Evolutionary conservation across 1,139 yeast genomes (phyloP).

Genomic region (Hemisphaericaspora xylanilytica): DNA sequence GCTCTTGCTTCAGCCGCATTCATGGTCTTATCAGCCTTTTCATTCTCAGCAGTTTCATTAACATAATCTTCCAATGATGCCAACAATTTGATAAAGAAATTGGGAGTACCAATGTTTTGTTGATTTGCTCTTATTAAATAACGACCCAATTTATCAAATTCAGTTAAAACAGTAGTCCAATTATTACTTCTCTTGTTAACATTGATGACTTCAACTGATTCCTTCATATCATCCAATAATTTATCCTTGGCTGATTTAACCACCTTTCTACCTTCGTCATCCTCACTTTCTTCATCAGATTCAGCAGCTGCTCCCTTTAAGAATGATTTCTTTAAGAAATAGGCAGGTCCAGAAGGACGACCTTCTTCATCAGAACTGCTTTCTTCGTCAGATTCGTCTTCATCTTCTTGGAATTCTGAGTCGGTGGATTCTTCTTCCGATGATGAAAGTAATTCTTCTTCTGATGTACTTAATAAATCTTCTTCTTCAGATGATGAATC

Average conservation of each 20-base stretch:
- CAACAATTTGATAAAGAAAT: conserved; percentile 64
- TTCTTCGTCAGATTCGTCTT: conserved; percentile 40
- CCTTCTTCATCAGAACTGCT: conserved; percentile 42
- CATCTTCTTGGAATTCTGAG: conserved; percentile 38
- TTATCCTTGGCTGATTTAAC: conserved; percentile 95
- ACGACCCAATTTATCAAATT: conserved; percentile 76
- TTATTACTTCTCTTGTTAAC: conserved; percentile 68
- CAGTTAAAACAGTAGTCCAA: conserved; percentile 75
- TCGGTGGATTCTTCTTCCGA: conserved; percentile 46
- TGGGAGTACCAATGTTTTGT: conserved; percentile 72
- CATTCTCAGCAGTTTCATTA: conserved; percentile 53
- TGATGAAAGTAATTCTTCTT: conserved; percentile 56
- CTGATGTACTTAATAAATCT: conserved; percentile 66
- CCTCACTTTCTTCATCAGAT: conserved; percentile 49
- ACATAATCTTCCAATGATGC: conserved; percentile 73
- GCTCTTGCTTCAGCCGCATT: conserved; percentile 86
- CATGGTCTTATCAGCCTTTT: conserved; percentile 65
- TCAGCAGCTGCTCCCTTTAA: conserved; percentile 53
- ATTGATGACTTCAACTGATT: conserved; percentile 65
- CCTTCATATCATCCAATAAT: conserved; percentile 80
- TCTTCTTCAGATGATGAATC: conserved; percentile 77
- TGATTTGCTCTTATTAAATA: conserved; percentile 67
- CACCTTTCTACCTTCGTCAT: conserved; percentile 72
- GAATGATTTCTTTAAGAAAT: conserved; percentile 56
- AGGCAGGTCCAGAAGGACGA: conserved; percentile 52